Conservation (phyloP, 352 stramenopile species). For the Pythium phragmiticola region DNA sequence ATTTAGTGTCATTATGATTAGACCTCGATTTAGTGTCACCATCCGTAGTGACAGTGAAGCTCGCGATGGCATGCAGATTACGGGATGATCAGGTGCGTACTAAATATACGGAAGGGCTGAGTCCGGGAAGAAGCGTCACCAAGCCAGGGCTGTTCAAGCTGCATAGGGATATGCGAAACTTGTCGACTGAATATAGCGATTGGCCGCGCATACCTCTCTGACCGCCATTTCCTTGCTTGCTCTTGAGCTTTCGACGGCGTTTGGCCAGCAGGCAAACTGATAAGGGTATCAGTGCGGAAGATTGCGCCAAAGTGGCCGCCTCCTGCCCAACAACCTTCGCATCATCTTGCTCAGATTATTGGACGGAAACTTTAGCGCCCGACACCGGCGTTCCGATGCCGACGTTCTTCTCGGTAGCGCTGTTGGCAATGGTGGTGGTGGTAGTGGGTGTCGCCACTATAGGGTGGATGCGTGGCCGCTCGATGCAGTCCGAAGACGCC, state of each 20-base stretch:
- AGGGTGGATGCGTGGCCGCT: conserved; percentile 28
- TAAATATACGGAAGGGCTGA: background rate
- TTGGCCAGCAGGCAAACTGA: background rate
- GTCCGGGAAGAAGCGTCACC: background rate
- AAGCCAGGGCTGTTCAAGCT: background rate
- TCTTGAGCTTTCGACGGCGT: background rate
- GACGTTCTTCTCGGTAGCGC: conserved; percentile 19
- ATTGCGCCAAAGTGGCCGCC: background rate
- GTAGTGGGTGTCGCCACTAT: conserved; percentile 25
- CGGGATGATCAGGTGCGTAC: background rate
- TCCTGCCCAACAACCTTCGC: background rate
- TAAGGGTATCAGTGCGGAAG: background rate
- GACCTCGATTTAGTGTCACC: conserved; percentile 2
- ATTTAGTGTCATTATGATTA: background rate
- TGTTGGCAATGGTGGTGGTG: conserved; percentile 34
- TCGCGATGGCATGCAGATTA: background rate
- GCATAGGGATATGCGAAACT: background rate
- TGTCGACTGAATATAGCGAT: conserved; percentile 13
- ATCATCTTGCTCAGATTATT: background rate
- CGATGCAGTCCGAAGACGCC: conserved; percentile 25
- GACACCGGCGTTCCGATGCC: conserved; percentile 13
- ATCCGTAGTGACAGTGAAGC: background rate
- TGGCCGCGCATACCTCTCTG: background rate
- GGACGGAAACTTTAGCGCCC: conserved; percentile 14
- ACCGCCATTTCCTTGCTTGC: background rate